Evolutionary conservation across 345 rosid genomes (phyloP), one percentile per base, ranked within the genome.

Genomic region (Aquilaria malaccensis): DNA sequence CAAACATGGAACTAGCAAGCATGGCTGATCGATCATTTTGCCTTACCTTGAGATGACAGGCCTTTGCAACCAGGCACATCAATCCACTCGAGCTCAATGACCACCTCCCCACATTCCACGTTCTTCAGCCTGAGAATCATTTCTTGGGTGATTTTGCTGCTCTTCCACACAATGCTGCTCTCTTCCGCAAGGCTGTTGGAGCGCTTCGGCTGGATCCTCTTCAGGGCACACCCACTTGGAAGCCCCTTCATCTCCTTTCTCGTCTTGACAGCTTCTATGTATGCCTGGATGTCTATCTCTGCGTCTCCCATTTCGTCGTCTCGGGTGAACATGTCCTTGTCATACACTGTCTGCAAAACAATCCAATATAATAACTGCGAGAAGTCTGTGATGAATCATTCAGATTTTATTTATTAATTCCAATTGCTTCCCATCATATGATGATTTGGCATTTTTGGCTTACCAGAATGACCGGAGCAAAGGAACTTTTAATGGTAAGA

Each of bases 261-360:
- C 80, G 79, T 65, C 68, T 58, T 70, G 4, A 77, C 61, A 54
- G 86, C 75, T 62, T 80, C 89, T 32, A 85, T 6, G 15, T 73
- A 94, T 4, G 88, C 72, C 62, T 72, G 70, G 31, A 90, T 62
- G 32, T 81, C 92, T n/a, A 94, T 76, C 56, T 74, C 69, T 2
- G 93, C 95, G 4, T 88, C 88, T 30, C 97, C 97, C 96, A 90
- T 84, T 62, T 72, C 67, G 69, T 94, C 99, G 53, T 94, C 95
- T 14, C 66, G 71, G 6, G 81, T 74, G 9, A 94, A 64, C 4
- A 81, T 86, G 74, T 88, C 99, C 60, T 86, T 75, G 74, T 94
- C 97, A 56, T 74, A 88, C 63, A 94, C 96, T 4, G 33, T 70
- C 95, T 86, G 75, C 66, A 60, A 64, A 56, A 14, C 32, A 43